These are phyloP conservation scores for Aspergillus sclerotialis DNA, from an alignment of 2,329 filamentous ascomycete species.

Conservation along the genomic window DNA sequence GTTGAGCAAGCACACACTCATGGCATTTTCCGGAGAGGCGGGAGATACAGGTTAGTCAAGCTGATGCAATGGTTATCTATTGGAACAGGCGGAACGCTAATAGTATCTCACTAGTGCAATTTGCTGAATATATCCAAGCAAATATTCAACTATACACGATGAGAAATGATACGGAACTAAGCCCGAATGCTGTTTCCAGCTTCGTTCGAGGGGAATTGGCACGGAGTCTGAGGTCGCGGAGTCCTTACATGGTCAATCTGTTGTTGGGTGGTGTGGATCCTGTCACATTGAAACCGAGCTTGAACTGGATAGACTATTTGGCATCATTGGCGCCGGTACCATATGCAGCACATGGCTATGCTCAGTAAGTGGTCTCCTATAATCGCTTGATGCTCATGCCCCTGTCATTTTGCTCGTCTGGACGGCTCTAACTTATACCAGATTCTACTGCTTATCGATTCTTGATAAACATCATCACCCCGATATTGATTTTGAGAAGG, in stretches of 20 bases:
- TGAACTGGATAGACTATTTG: conserved; percentile 98
- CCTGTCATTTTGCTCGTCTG: too few species aligned
- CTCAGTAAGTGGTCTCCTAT: conserved; percentile 60
- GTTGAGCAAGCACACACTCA: conserved; percentile 87
- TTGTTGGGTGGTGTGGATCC: conserved; percentile 89
- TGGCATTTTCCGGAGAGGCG: conserved; percentile 93
- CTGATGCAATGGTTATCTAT: neutral
- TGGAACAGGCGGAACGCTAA: conserved; percentile 8
- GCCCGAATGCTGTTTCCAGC: conserved; percentile 78
- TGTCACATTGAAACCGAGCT: conserved; percentile 79
- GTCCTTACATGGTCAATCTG: conserved; percentile 95
- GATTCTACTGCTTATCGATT: conserved; percentile 96
- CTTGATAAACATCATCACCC: conserved; percentile 98
- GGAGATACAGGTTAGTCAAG: conserved; percentile 73
- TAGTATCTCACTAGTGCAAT: conserved; percentile 63
- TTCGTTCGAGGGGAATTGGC: conserved; percentile 94
- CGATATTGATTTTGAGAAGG: conserved; percentile 80
- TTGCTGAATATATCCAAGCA: conserved; percentile 97
- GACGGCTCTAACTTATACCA: conserved; percentile 35
- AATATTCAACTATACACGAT: conserved; percentile 98
- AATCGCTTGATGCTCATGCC: conserved; percentile 1
- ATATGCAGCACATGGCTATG: conserved; percentile 96
- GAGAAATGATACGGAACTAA: conserved; percentile 91
- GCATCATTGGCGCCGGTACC: conserved; percentile 80
- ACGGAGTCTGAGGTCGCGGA: conserved; percentile 78